Evolutionary conservation across 768 basidiomycete species (phyloP).

Genomic region (Kwoniella sp.): DNA sequence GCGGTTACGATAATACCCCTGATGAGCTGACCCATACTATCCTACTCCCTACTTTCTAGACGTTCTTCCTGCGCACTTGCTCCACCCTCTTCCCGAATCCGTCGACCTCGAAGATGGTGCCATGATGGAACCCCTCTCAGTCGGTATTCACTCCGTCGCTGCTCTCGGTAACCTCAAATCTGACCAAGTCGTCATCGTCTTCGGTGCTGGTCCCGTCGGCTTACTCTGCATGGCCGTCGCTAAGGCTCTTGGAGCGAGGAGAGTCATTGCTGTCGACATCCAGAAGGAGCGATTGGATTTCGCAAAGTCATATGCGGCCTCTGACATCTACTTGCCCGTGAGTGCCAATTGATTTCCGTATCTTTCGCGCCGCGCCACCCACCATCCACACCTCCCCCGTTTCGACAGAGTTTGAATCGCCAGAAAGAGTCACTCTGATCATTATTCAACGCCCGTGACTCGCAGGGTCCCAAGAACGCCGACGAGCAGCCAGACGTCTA

Average conservation of each 20-base stretch:
- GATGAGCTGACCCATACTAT: neutral
- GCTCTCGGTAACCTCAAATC: slow-evolving; percentile 72
- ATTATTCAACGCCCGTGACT: too few species aligned
- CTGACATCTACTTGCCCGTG: slow-evolving; percentile 60
- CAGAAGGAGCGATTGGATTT: slow-evolving; percentile 73
- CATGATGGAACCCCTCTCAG: slow-evolving; percentile 93
- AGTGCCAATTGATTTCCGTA: slow-evolving; percentile 8
- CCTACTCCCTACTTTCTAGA: neutral
- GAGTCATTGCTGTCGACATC: slow-evolving; percentile 72
- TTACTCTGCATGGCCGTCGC: slow-evolving; percentile 89
- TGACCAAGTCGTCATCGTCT: slow-evolving; percentile 61
- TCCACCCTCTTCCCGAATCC: slow-evolving; percentile 68
- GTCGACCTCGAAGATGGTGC: slow-evolving; percentile 91
- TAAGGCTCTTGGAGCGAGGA: slow-evolving; percentile 82
- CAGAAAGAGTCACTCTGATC: too few species aligned
- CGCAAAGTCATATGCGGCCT: slow-evolving; percentile 79
- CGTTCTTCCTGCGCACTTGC: slow-evolving; percentile 72
- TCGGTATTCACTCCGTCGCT: slow-evolving; percentile 82
- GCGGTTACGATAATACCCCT: too few species aligned
- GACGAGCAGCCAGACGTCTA: slow-evolving; percentile 24
- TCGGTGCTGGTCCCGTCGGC: slow-evolving; percentile 80
- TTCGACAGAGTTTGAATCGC: neutral
- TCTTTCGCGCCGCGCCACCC: neutral
- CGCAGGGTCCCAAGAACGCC: slow-evolving; percentile 19
- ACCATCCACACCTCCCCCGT: too few species aligned